Conservation (phyloP, 768 basidiomycete species). For the Hericium rajendrae region DNA sequence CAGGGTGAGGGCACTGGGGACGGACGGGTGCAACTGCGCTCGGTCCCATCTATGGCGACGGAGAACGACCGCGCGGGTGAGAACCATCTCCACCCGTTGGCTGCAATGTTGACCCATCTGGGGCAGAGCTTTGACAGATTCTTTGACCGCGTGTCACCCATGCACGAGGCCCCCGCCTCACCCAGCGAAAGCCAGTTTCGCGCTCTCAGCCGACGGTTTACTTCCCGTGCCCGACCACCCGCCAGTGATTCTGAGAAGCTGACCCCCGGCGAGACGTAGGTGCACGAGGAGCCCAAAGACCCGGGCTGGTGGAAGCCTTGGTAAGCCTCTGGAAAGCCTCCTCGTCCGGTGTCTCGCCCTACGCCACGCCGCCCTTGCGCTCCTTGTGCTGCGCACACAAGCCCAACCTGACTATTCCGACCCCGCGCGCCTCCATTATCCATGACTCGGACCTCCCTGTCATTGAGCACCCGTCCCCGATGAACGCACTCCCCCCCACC, state of each 20-base stretch:
- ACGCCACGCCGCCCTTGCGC: background rate
- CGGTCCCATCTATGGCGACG: background rate
- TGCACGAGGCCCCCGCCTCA: slow-evolving; percentile 6
- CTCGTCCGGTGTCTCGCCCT: slow-evolving; percentile 6
- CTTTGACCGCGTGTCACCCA: slow-evolving; percentile 23
- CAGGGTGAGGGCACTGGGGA: background rate
- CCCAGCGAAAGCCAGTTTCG: background rate
- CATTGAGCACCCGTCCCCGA: slow-evolving; percentile 20
- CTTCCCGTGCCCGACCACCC: slow-evolving; percentile 27
- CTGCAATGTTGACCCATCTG: slow-evolving; percentile 20
- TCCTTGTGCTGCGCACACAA: slow-evolving; percentile 7
- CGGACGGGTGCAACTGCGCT: background rate
- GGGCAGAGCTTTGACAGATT: slow-evolving; percentile 39
- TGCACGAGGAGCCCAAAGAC: background rate
- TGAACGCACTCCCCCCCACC: no score
- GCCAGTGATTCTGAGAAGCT: background rate
- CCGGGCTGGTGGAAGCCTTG: slow-evolving; percentile 7
- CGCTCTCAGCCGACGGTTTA: slow-evolving; percentile 16
- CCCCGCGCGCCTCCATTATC: slow-evolving; percentile 27
- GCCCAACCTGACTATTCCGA: slow-evolving; percentile 31
- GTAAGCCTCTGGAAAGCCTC: slow-evolving; percentile 16
- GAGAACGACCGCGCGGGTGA: background rate
- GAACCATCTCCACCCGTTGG: slow-evolving; percentile 6
- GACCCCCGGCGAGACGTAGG: background rate
- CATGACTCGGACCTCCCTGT: slow-evolving; percentile 19